Conservation (phyloP, 2,329 filamentous ascomycete genomes). For the Pseudogymnoascus sp. region DNA sequence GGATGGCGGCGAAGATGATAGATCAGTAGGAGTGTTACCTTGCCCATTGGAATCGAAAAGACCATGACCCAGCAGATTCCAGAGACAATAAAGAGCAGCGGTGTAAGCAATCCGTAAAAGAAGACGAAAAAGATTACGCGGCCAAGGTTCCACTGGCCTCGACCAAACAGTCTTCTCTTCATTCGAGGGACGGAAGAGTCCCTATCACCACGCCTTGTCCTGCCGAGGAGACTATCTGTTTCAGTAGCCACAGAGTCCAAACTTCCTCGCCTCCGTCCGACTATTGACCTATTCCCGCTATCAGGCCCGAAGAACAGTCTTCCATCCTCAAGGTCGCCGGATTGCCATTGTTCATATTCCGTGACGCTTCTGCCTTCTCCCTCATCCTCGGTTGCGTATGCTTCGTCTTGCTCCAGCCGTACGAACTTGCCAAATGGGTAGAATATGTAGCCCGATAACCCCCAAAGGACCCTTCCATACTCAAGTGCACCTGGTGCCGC, state of each 20-base stretch:
- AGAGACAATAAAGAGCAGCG: constrained; percentile 76
- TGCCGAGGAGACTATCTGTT: constrained; percentile 79
- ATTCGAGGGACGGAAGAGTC: constrained; percentile 36
- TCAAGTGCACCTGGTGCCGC: constrained; percentile 72
- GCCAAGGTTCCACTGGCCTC: constrained; percentile 91
- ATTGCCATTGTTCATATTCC: constrained; percentile 99
- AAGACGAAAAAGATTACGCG: constrained; percentile 92
- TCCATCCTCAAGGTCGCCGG: constrained; percentile 89
- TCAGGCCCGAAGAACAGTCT: constrained; percentile 87
- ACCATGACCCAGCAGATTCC: constrained; percentile 91
- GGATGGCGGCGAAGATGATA: constrained; percentile 89
- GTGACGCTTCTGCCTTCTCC: constrained; percentile 95
- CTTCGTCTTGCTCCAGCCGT: constrained; percentile 84
- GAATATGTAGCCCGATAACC: constrained; percentile 76
- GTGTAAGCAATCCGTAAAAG: constrained; percentile 89
- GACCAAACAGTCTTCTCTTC: constrained; percentile 85
- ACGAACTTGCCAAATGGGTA: constrained; percentile 98
- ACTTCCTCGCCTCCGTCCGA: constrained; percentile 80
- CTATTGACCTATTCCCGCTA: constrained; percentile 60
- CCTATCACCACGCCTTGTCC: constrained; percentile 42
- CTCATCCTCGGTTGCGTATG: constrained; percentile 87
- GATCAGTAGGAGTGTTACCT: constrained; percentile 81
- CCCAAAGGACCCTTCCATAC: constrained; percentile 79
- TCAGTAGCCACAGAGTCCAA: constrained; percentile 78
- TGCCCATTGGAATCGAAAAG: constrained; percentile 98